Evolutionary conservation across 768 basidiomycete genomes (phyloP).

Genomic region (Trametes coccinea): DNA sequence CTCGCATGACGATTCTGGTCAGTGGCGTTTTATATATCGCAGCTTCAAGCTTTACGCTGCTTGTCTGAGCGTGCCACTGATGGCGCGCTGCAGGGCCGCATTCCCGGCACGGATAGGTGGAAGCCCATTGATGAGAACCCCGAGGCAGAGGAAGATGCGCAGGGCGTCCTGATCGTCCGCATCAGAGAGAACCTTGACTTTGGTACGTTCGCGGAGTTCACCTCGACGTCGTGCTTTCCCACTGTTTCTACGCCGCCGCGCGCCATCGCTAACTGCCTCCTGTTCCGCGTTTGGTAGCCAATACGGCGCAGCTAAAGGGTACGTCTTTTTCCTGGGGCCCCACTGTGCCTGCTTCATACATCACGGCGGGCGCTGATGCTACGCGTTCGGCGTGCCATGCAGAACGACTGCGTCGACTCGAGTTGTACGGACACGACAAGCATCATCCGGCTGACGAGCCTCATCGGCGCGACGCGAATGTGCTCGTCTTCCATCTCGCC

Average conservation of each 20-base stretch:
- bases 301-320: slow-evolving; percentile 94
- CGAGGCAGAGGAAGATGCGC: slow-evolving; percentile 75
- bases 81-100: slow-evolving; percentile 57
- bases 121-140: slow-evolving; percentile 87
- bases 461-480: slow-evolving; percentile 67
- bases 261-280: neutral
- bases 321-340: slow-evolving; percentile 9
- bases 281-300: slow-evolving; percentile 53
- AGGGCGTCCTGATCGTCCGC: slow-evolving; percentile 84
- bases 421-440: slow-evolving; percentile 79
- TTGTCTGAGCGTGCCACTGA: neutral
- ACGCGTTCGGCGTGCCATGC: neutral
- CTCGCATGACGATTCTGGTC: slow-evolving; percentile 89
- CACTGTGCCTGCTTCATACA: neutral
- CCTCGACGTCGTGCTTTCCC: neutral
- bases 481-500: slow-evolving; percentile 89
- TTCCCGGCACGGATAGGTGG: slow-evolving; percentile 89
- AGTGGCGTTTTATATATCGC: slow-evolving; percentile 27
- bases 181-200: slow-evolving; percentile 92
- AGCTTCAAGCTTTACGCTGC: neutral
- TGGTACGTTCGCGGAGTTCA: slow-evolving; percentile 46
- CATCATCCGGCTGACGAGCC: slow-evolving; percentile 91
- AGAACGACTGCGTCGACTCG: slow-evolving; percentile 83
- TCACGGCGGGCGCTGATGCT: slow-evolving; percentile 15
- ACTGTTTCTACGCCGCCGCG: neutral